Base-by-base conservation (phyloP, 768 basidiomycete genomes). In the Artomyces pyxidatus region DNA sequence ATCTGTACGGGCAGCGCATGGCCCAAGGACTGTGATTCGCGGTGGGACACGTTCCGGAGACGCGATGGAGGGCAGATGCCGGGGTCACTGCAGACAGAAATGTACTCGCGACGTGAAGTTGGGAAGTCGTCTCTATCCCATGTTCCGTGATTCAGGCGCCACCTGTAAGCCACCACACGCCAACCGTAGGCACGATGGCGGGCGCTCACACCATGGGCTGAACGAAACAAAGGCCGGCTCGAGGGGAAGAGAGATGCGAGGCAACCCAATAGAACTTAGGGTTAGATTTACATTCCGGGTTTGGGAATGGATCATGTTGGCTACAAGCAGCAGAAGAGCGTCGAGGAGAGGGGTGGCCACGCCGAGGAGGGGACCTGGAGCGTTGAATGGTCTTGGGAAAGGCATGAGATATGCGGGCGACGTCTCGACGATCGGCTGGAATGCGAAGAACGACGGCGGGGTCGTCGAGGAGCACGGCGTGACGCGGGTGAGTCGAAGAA, bases 271-370 rank as follows among this genome's bases (percentile, higher is more conserved):
- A 42, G 21, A 25, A 53, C 49, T 50, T 53, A 53, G 48, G 52
- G 49, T 50, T 50, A 53, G 52, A 54, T 54, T 45, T 32, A n/a
- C 53, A 54, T 44, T 40, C 53, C 53, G 44, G 39, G 27, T 41
- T 50, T 41, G 23, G 50, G 50, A 48, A 54, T 48, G 46, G 37
- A 41, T 47, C 41, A 38, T 43, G 50, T 54, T 52, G 53, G 51
- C 53, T 52, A 35, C 29, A 40, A 16, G 42, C 42, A 46, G 30
- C 12, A 29, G 43, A 46, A 37, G 50, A n/a, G n/a, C 38, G 27
- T 52, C 3, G 30, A 32, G 53, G 53, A 47, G 44, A 42, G 26
- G 1, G 47, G 30, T 22, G 47, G 26, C 38, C 30, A 9, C 8
- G 25, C 41, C 8, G 26, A 42, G 32, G 28, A 14, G 50, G 52